Base-by-base conservation (phyloP, 345 rosid genomes). In the Punica granatum region DNA sequence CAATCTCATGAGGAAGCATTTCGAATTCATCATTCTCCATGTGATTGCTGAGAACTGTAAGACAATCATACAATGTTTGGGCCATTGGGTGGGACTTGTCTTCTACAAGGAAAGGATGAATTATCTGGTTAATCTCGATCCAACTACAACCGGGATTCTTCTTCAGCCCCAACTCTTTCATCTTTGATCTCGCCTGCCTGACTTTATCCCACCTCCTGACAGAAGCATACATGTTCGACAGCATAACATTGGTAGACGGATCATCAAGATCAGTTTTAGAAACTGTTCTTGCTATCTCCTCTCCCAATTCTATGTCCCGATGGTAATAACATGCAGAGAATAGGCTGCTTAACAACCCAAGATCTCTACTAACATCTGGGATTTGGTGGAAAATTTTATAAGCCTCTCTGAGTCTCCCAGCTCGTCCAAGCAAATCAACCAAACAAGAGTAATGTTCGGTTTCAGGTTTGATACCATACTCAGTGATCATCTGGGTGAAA, bases 81-180 rank as follows among this genome's bases (percentile, higher is more conserved):
- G 81, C 73, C 36, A 75, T 46, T 1, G 78, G 74, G 46, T 77
- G 68, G 32, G 81, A 75, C 63, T 61, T 77, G 65, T 85, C 90
- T 63, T 78, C 84, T 21, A 70, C 75, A 26, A 78, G 78, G 74
- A 90, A 90, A 33, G 79, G 73, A 2, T 78, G 82, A 63, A 84
- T 78, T 72, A 35, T 81, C 72, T 73, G 70, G 58, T 80, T 78
- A 67, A 88, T 80, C 81, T 88, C 95, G 63, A 86, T 85, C 91
- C 95, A 91, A 70, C 95, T 85, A 70, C 88, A 88, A 8, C 92
- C 90, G 1, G 90, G 91, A 61, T 75, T 86, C 83, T 86, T 86
- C 75, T 21, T 85, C 75, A 85, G 34, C 14, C 90, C 82, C 46
- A 82, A 65, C 73, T 83, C 84, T 74, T 80, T 83, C 85, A 85